These are phyloP conservation scores for Claviceps sp. DNA, from an alignment of 2,329 filamentous ascomycete genomes.

Conservation along the genomic window DNA sequence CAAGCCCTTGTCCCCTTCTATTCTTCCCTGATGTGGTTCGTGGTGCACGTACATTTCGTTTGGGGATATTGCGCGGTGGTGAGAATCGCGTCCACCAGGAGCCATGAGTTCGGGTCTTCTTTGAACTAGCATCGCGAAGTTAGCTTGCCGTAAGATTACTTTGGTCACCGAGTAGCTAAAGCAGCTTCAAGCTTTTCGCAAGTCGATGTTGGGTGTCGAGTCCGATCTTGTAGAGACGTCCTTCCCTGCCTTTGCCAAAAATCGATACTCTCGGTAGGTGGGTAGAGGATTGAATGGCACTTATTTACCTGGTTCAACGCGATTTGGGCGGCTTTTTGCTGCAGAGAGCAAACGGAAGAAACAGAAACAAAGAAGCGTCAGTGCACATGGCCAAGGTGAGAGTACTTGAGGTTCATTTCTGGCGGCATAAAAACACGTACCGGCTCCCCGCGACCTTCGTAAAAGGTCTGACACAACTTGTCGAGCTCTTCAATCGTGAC, in stretches of 20 bases:
- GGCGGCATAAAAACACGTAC: constrained; percentile 36
- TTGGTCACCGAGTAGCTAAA: neutral
- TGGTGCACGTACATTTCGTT: constrained; percentile 68
- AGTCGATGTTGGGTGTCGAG: neutral
- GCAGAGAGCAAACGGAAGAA: constrained; percentile 20
- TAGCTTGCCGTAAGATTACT: constrained; percentile 3
- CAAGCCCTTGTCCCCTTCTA: neutral
- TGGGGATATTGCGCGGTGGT: constrained; percentile 86
- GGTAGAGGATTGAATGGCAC: neutral
- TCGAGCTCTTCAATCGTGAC: constrained; percentile 87
- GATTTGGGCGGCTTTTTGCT: constrained; percentile 95
- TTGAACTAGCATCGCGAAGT: constrained; percentile 58
- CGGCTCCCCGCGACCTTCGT: constrained; percentile 88
- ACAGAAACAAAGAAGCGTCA: constrained; percentile 23
- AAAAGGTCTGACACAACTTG: constrained; percentile 90
- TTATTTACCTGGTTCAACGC: constrained; percentile 71
- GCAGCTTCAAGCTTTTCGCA: neutral
- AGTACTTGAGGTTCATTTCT: neutral
- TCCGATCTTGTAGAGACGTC: neutral
- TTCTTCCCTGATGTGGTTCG: neutral
- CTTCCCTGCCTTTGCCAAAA: neutral
- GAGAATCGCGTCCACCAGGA: constrained; percentile 93
- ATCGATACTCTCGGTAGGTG: neutral
- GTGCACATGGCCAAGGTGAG: constrained; percentile 10
- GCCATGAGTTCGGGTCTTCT: constrained; percentile 95